Conservation (phyloP, 2,329 filamentous ascomycete species). For the Neofusicoccum sp. region DNA sequence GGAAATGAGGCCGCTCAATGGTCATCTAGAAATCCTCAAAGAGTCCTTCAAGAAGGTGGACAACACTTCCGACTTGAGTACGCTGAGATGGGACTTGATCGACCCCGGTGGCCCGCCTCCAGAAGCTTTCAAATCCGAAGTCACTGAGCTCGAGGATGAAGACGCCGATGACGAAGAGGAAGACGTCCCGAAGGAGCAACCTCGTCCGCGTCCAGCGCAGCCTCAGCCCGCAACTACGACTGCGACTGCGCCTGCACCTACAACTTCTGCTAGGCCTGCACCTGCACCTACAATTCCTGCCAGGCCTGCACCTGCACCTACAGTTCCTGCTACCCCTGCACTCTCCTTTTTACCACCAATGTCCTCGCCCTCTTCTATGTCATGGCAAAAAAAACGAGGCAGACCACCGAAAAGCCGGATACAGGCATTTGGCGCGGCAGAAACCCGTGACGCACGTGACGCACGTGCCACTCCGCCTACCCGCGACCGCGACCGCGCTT, state of each 20-base stretch:
- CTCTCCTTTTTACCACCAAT: not conserved
- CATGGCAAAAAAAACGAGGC: not conserved
- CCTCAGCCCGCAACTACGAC: not conserved
- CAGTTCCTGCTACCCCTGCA: not conserved
- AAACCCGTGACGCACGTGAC: not conserved
- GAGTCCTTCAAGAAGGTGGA: slow-evolving; percentile 48
- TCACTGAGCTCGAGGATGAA: slow-evolving; percentile 30
- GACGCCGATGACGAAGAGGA: slow-evolving; percentile 38
- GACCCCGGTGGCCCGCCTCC: slow-evolving; percentile 56
- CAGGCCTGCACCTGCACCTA: not conserved
- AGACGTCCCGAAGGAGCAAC: slow-evolving; percentile 5
- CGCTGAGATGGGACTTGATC: slow-evolving; percentile 64
- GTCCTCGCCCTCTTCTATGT: not conserved
- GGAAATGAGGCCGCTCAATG: slow-evolving; percentile 60
- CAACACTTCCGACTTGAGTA: slow-evolving; percentile 55
- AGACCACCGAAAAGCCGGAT: not conserved
- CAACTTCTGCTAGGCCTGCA: no score
- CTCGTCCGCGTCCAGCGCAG: not conserved
- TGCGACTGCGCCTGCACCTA: no score
- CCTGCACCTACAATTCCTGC: not conserved
- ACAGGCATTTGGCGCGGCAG: not conserved
- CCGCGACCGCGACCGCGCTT: slow-evolving; percentile 15
- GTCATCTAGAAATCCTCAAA: slow-evolving; percentile 56
- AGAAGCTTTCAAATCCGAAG: slow-evolving; percentile 34
- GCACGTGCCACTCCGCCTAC: slow-evolving; percentile 8